Base-by-base conservation (phyloP, 192 early-diverging fungal genomes). In the Linderina pennispora region DNA sequence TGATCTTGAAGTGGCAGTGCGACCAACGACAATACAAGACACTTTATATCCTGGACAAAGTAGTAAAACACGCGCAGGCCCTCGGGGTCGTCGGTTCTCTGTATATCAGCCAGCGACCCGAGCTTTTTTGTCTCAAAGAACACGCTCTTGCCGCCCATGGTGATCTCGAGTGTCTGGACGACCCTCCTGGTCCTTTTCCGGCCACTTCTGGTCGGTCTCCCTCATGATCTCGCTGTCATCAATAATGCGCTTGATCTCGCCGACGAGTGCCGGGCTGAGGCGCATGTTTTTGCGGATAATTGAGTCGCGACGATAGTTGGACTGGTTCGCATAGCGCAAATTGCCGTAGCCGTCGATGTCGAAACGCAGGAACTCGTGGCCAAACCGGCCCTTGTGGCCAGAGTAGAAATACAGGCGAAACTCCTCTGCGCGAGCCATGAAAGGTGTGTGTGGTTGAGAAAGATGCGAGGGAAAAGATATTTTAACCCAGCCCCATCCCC, bases 331-430 rank as follows among this genome's bases (percentile, higher is more conserved):
- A 68, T 99, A 99, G 43, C 90, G 81, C 39, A 94, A 89, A 31
- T 80, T 77, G 33, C 92, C 92, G 36, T 90, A 84, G 8, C 80
- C 75, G 48, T 84, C 72, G 45, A 98, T 84, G 71, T 99, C 96
- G 58, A 97, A 99, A 62, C 96, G 91, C 25, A 99, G 80, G 66
- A 97, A 99, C 81, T 99, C 96, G 75, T 99, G 94, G 22, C 96
- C 96, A 74, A 91, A 96, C 49, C 90, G 80, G 23, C 96, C 96
- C 48, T 80, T 81, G 58, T 97, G 92, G 6, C 96, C 94, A 14
- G 88, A 43, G 45, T 70, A 70, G 50, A 63, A 70, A 22, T 63
- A 70, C 10, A 70, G 58, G 48, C 46, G 52, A 28, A 70, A 70
- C 1, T 54, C 50, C 10, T 58, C 54, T 1, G 48, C n/a, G 15